A percentile compares a stretch with the other conserved stretches of the same genome.
phyloP scores from a whole-genome alignment of 1,284 basidiomycete genomes.

The Trametes versicolor region DNA sequence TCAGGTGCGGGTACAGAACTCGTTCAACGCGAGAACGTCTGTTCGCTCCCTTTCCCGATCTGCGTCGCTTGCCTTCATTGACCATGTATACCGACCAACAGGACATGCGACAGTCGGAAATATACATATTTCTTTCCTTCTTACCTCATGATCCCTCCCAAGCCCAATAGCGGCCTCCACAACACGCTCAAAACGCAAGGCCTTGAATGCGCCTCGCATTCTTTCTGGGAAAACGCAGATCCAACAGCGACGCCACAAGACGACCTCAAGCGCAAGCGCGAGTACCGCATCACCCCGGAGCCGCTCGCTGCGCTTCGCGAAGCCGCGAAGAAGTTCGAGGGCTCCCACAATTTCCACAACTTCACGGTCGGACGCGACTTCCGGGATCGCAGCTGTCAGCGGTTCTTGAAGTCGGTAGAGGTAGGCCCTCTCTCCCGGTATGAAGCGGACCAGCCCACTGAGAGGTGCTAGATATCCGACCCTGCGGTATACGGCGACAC shows the following conservation, averaged over 20 bases:
- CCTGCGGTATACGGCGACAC: slow-evolving; percentile 89
- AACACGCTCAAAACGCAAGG: slow-evolving; percentile 52
- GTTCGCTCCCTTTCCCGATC: slow-evolving; percentile 43
- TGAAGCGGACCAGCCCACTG: neutral
- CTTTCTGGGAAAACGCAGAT: slow-evolving; percentile 57
- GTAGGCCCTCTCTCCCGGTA: slow-evolving; percentile 52
- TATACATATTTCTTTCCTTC: slow-evolving; percentile 98
- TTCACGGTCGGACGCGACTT: slow-evolving; percentile 93
- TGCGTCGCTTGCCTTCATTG: slow-evolving; percentile 10
- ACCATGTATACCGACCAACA: slow-evolving; percentile 44
- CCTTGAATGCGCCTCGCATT: slow-evolving; percentile 39
- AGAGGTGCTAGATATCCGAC: slow-evolving; percentile 66
- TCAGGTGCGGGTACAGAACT: slow-evolving; percentile 84
- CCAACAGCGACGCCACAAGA: slow-evolving; percentile 55
- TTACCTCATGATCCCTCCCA: slow-evolving; percentile 93
- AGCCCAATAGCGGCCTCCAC: slow-evolving; percentile 74
- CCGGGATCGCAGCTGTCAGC: slow-evolving; percentile 81
- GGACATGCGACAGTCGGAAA: slow-evolving; percentile 91
- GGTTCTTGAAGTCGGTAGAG: slow-evolving; percentile 88
- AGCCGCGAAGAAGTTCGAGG: slow-evolving; percentile 74
- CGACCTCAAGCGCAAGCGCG: slow-evolving; percentile 69
- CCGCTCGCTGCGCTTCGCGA: slow-evolving; percentile 67
- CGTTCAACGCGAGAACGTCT: slow-evolving; percentile 91
- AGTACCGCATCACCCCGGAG: slow-evolving; percentile 70
- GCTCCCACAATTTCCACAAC: slow-evolving; percentile 96